Evolutionary conservation across 2,329 filamentous ascomycete genomes (phyloP).

Genomic region (Penicillium sp.): DNA sequence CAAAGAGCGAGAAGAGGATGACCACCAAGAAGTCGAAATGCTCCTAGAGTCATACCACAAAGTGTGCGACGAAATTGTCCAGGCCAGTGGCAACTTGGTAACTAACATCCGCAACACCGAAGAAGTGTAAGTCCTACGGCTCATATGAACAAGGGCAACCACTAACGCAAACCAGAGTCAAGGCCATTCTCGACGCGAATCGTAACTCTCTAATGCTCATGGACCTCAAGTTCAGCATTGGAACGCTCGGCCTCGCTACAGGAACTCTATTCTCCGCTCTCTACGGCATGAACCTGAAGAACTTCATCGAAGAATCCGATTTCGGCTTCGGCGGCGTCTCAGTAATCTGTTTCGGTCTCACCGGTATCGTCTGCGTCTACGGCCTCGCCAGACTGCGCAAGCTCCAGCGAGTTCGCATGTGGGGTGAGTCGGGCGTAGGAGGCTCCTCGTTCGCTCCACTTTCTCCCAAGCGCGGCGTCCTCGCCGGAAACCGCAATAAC

Average conservation of each 20-base stretch:
- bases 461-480: slow-evolving; percentile 24
- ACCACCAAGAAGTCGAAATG: slow-evolving; percentile 96
- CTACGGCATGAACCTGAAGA: slow-evolving; percentile 99
- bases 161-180: slow-evolving; percentile 59
- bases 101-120: slow-evolving; percentile 96
- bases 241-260: slow-evolving; percentile 87
- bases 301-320: slow-evolving; percentile 93
- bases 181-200: slow-evolving; percentile 95
- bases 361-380: slow-evolving; percentile 74
- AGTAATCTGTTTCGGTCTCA: slow-evolving; percentile 65
- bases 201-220: slow-evolving; percentile 97
- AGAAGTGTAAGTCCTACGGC: slow-evolving; percentile 69
- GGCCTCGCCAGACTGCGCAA: slow-evolving; percentile 78
- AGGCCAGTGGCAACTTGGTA: slow-evolving; percentile 87
- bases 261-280: slow-evolving; percentile 95
- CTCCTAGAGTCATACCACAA: slow-evolving; percentile 96
- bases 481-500: slow-evolving; percentile 32
- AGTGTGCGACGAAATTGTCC: slow-evolving; percentile 95
- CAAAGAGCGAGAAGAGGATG: slow-evolving; percentile 68
- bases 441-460: slow-evolving; percentile 29
- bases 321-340: slow-evolving; percentile 79
- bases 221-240: slow-evolving; percentile 93
- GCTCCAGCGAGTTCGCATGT: slow-evolving; percentile 88
- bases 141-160: neutral
- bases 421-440: slow-evolving; percentile 53